Percentiles rank a stretch among this genome's conserved stretches.
Conservation (phyloP, 2,329 filamentous ascomycete species). For the Colletotrichum musicola region DNA sequence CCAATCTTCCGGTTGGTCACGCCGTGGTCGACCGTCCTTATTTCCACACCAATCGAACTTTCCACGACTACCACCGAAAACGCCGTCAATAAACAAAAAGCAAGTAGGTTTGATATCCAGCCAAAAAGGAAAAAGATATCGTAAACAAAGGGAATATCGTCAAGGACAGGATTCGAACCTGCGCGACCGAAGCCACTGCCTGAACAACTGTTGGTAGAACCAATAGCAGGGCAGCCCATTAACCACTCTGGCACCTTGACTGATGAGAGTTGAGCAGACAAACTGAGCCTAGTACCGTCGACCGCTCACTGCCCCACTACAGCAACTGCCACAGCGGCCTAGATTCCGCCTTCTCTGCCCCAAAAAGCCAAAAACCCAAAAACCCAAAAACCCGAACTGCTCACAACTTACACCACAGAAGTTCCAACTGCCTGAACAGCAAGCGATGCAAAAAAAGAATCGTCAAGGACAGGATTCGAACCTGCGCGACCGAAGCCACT, state of each 20-base stretch:
- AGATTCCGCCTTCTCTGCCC: no score
- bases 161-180: slow-evolving; percentile 30
- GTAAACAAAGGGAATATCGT: slow-evolving; percentile 1
- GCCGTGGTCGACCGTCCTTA: no score
- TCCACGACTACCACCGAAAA: no score
- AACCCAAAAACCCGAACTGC: not conserved
- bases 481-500: slow-evolving; percentile 40
- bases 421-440: not conserved
- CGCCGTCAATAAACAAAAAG: no score
- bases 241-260: slow-evolving; percentile 33
- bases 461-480: slow-evolving; percentile 39
- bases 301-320: not conserved
- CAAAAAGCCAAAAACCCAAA: not conserved
- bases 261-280: accelerated
- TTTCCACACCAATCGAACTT: no score
- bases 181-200: slow-evolving; percentile 32
- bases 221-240: slow-evolving; percentile 30
- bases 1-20: no score
- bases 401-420: not conserved
- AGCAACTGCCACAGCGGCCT: no score
- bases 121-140: not conserved
- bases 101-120: no score
- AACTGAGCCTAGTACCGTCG: not conserved
- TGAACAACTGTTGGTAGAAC: not conserved
- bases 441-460: not conserved